Conservation (phyloP, 305 asterid species). For the Fraxinus xanthoxyloides region DNA sequence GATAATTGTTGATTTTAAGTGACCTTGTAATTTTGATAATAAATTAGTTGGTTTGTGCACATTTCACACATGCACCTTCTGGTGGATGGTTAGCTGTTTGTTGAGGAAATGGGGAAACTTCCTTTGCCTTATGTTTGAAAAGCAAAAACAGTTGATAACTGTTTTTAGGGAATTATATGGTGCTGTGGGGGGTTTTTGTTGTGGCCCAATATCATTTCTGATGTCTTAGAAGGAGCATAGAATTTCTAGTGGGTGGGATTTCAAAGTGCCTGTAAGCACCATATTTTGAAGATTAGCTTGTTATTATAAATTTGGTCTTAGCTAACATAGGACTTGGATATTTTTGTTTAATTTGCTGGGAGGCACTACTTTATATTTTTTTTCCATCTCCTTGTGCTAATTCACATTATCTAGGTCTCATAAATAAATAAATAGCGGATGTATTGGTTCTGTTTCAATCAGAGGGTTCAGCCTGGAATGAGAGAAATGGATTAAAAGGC, state of each 20-base stretch:
- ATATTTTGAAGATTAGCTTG: background rate
- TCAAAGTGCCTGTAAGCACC: background rate
- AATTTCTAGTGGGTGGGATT: background rate
- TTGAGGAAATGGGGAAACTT: background rate
- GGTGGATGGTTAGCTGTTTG: conserved; percentile 15
- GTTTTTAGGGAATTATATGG: conserved; percentile 12
- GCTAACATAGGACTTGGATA: background rate
- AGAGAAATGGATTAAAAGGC: background rate
- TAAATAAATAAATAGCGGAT: background rate
- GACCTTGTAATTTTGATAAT: background rate
- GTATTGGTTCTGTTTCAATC: background rate
- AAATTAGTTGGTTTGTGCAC: conserved; percentile 8
- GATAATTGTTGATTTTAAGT: background rate
- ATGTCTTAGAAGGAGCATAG: background rate
- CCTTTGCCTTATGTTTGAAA: conserved; percentile 11
- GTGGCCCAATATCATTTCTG: background rate
- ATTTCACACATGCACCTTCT: conserved; percentile 9
- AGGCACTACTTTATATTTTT: background rate
- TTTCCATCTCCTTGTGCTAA: background rate
- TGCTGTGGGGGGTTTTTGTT: background rate
- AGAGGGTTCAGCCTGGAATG: conserved; percentile 6
- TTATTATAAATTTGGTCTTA: conserved; percentile 1
- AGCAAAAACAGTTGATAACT: conserved; percentile 14
- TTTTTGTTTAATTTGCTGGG: conserved; percentile 5
- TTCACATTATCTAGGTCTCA: background rate